Evolutionary conservation across 1,139 yeast species (phyloP).

Genomic region (Diutina pseudorugosa): DNA sequence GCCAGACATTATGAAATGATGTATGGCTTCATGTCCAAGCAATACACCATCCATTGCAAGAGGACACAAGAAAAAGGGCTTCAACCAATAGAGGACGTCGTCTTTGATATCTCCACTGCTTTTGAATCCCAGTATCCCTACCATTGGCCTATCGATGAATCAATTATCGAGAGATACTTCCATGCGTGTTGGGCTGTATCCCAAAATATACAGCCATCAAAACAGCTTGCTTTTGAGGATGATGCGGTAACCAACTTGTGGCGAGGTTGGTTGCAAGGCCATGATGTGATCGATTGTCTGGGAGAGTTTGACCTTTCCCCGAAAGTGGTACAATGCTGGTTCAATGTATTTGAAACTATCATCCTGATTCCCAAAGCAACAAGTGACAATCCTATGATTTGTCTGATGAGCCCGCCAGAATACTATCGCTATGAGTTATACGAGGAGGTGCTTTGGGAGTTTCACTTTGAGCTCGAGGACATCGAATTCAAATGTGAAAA

Average conservation of each 20-base stretch:
- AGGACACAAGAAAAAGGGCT: not conserved
- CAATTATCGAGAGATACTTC: not conserved
- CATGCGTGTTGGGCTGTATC: not conserved
- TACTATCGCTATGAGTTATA: not conserved
- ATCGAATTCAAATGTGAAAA: too few relatives aligned
- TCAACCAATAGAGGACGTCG: not conserved
- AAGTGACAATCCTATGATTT: not conserved
- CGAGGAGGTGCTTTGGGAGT: not conserved
- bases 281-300: not conserved
- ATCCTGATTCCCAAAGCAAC: not conserved
- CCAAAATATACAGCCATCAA: not conserved
- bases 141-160: not conserved
- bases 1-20: not conserved
- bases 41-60: not conserved
- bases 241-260: not conserved
- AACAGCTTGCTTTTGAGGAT: not conserved
- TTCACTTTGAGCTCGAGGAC: not conserved
- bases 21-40: not conserved
- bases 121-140: not conserved
- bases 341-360: not conserved
- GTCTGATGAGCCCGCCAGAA: not conserved
- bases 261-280: not conserved
- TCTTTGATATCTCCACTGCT: not conserved
- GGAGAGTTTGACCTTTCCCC: not conserved
- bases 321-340: not conserved